phyloP scores from a whole-genome alignment of 2,329 filamentous ascomycete genomes.

The Pseudogymnoascus pannorum region DNA sequence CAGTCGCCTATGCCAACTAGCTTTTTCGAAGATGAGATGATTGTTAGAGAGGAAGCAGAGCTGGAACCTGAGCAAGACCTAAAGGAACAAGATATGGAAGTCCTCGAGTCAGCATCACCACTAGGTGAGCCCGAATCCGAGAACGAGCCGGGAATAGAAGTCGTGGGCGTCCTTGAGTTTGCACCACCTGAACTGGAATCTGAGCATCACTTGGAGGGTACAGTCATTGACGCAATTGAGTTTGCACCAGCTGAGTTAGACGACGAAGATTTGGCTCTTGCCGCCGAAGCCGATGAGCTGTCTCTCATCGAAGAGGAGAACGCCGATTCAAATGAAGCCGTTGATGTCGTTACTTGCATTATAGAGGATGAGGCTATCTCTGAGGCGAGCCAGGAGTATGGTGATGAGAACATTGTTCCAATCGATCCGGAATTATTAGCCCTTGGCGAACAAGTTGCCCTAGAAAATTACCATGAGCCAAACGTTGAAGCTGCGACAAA shows the following conservation, averaged over 20 bases:
- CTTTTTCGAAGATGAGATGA: slow-evolving; percentile 59
- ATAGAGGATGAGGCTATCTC: slow-evolving; percentile 35
- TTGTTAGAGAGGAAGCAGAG: slow-evolving; percentile 32
- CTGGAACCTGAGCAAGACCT: slow-evolving; percentile 24
- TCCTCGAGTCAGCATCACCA: slow-evolving; percentile 36
- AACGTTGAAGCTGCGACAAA: slow-evolving; percentile 19
- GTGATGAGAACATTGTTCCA: slow-evolving; percentile 53
- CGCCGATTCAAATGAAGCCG: slow-evolving; percentile 11
- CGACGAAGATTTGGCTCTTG: slow-evolving; percentile 50
- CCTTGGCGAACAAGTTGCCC: slow-evolving; percentile 9
- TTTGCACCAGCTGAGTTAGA: slow-evolving; percentile 42
- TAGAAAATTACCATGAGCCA: slow-evolving; percentile 9
- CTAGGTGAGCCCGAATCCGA: slow-evolving; percentile 14
- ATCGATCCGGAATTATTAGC: slow-evolving; percentile 42
- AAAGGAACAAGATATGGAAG: slow-evolving; percentile 32
- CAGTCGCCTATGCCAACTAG: slow-evolving; percentile 34
- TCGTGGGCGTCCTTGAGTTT: slow-evolving; percentile 34
- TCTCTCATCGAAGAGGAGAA: slow-evolving; percentile 34
- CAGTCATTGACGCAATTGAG: slow-evolving; percentile 31
- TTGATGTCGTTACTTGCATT: neutral
- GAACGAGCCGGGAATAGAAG: slow-evolving; percentile 28
- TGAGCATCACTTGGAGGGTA: slow-evolving; percentile 26
- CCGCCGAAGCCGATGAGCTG: slow-evolving; percentile 53
- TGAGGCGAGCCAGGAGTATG: slow-evolving; percentile 58
- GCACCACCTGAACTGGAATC: slow-evolving; percentile 30